Percentiles rank a stretch among this genome's conserved stretches.
Conservation (phyloP, 805 yeast species). For the Metschnikowia continentalis region DNA sequence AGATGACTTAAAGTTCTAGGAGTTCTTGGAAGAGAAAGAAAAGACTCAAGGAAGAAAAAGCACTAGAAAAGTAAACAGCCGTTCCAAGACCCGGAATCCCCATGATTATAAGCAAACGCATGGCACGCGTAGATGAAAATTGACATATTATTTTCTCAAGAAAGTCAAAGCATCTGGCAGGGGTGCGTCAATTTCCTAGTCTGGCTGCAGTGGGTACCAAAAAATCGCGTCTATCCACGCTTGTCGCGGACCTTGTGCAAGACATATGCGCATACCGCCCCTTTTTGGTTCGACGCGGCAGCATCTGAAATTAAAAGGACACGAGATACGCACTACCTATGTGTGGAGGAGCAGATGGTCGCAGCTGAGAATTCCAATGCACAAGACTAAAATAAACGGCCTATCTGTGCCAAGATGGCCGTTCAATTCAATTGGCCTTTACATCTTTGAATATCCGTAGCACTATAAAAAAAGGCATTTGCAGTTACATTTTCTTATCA, state of each 20-base stretch:
- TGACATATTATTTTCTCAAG: not conserved
- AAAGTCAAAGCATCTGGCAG: conserved; percentile 1
- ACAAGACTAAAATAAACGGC: not conserved
- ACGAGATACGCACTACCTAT: not conserved
- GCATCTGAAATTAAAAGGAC: not conserved
- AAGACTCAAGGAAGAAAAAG: not conserved
- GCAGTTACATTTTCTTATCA: not conserved
- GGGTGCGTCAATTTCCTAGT: conserved; percentile 1
- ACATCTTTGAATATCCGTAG: too few species aligned
- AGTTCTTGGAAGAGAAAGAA: not conserved
- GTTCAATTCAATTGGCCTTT: too few species aligned
- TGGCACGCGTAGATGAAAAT: not conserved
- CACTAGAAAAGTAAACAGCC: conserved; percentile 1
- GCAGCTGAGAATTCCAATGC: not conserved
- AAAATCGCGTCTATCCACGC: conserved; percentile 6
- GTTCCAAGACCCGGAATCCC: not conserved
- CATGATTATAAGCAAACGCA: not conserved
- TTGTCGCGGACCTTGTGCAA: conserved; percentile 1
- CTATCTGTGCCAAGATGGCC: not conserved
- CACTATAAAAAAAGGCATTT: too few species aligned
- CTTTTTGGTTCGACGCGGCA: not conserved
- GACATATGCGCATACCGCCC: not conserved
- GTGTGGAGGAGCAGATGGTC: not conserved
- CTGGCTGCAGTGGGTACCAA: not conserved
- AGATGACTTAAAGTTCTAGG: not conserved